Percentiles rank a stretch among this genome's conserved stretches.
phyloP scores from a whole-genome alignment of 768 basidiomycete species.

The Lactarius deliciosus region DNA sequence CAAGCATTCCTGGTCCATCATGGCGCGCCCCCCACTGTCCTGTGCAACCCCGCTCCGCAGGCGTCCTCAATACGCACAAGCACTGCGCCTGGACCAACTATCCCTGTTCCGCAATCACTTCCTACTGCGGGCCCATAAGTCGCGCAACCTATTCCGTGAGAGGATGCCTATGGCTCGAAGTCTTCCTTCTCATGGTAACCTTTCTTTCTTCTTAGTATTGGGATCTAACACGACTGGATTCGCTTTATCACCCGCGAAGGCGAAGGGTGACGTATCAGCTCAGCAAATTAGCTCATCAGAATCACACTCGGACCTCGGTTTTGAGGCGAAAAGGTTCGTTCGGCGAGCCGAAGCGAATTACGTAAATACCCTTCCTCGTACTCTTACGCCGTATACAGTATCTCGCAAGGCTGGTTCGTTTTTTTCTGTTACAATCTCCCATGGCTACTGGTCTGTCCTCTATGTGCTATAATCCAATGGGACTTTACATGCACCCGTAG shows the following conservation, averaged over 20 bases:
- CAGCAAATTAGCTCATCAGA: too few species aligned
- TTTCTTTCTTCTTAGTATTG: not conserved
- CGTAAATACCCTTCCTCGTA: too few species aligned
- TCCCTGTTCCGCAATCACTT: not conserved
- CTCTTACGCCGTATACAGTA: too few species aligned
- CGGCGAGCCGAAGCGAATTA: not conserved
- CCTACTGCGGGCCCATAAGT: not conserved
- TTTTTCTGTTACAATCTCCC: too few species aligned
- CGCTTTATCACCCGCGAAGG: not conserved
- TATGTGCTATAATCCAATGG: too few species aligned
- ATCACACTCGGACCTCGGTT: too few species aligned
- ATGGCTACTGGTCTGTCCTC: too few species aligned
- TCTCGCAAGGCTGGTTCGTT: too few species aligned
- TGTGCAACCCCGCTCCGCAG: too few species aligned
- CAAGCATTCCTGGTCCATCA: not conserved
- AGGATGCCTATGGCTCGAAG: not conserved
- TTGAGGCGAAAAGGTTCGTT: not conserved
- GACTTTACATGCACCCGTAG: too few species aligned
- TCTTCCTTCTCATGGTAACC: not conserved
- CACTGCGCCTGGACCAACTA: not conserved
- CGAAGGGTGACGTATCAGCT: not conserved
- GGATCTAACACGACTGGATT: not conserved
- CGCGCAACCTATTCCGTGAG: not conserved
- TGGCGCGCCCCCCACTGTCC: not conserved
- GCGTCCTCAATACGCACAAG: too few species aligned